Conservation (phyloP, 2,329 filamentous ascomycete genomes). For the Penicillium rolfsii region DNA sequence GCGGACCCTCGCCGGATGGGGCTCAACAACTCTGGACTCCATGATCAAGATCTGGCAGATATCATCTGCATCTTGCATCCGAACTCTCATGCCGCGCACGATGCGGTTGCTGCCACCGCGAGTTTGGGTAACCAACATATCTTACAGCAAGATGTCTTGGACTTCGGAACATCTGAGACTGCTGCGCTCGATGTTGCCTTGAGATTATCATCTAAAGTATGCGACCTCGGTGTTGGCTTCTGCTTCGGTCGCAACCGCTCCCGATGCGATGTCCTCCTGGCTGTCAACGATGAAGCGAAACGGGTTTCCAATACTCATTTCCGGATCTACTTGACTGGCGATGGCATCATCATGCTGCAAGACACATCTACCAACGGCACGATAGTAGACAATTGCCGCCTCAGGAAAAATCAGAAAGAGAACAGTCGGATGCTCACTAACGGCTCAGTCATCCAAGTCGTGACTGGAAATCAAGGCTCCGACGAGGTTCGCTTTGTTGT, state of each 20-base stretch:
- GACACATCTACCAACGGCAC: conserved; percentile 97
- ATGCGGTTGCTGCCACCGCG: conserved; percentile 66
- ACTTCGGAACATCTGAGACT: conserved; percentile 44
- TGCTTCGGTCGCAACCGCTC: conserved; percentile 77
- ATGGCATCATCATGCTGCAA: conserved; percentile 86
- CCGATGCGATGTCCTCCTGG: conserved; percentile 73
- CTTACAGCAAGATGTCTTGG: conserved; percentile 54
- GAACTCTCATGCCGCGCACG: conserved; percentile 70
- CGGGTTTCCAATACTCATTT: conserved; percentile 95
- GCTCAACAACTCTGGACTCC: conserved; percentile 79
- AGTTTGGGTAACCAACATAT: conserved; percentile 61
- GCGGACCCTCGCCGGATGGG: conserved; percentile 80
- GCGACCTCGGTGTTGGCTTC: conserved; percentile 73
- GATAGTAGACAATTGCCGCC: conserved; percentile 72
- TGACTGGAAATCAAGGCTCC: conserved; percentile 51
- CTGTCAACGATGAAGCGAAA: conserved; percentile 69
- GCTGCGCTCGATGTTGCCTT: conserved; percentile 69
- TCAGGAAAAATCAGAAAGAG: conserved; percentile 57
- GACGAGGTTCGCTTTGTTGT: conserved; percentile 81
- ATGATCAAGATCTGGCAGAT: conserved; percentile 80
- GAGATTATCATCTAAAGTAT: conserved; percentile 73
- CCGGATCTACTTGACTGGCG: conserved; percentile 85
- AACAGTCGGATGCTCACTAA: conserved; percentile 69
- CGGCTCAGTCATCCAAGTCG: conserved; percentile 73
- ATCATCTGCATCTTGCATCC: conserved; percentile 89